Percentiles rank a stretch among this genome's conserved stretches.
phyloP scores from a whole-genome alignment of 108 stramenopile species.

The Nitzschia putrida region DNA sequence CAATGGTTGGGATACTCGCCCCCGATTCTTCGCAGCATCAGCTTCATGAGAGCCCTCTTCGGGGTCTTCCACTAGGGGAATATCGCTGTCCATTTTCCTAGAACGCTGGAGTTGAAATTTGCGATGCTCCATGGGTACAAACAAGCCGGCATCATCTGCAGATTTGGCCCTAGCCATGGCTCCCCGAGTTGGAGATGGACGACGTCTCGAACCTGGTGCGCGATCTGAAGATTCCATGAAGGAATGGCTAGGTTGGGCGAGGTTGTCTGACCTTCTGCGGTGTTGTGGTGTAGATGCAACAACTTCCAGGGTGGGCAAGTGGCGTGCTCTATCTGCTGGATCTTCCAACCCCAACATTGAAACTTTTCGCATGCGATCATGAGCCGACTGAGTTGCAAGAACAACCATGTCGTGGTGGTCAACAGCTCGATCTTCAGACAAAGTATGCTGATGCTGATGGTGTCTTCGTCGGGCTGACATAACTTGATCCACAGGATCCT shows the following conservation, averaged over 20 bases:
- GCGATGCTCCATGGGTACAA: neutral
- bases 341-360: slow-evolving; percentile 18
- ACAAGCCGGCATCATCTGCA: neutral
- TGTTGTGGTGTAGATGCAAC: neutral
- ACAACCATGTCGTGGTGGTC: neutral
- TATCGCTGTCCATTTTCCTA: neutral
- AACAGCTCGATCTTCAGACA: neutral
- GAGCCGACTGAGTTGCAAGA: neutral
- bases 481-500: slow-evolving; percentile 11
- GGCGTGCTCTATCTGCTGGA: slow-evolving; percentile 1
- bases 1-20: neutral
- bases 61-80: neutral
- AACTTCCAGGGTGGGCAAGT: neutral
- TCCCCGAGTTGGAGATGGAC: neutral
- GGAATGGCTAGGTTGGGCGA: neutral
- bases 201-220: neutral
- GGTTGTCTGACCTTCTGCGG: neutral
- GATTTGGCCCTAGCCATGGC: neutral
- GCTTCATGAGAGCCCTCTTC: neutral
- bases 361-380: slow-evolving; percentile 9
- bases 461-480: neutral
- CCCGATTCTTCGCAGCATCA: neutral
- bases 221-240: neutral
- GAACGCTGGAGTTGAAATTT: neutral
- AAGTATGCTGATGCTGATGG: neutral